Base-by-base conservation (phyloP, 2,329 filamentous ascomycete genomes). In the Trichoderma atroviride region DNA sequence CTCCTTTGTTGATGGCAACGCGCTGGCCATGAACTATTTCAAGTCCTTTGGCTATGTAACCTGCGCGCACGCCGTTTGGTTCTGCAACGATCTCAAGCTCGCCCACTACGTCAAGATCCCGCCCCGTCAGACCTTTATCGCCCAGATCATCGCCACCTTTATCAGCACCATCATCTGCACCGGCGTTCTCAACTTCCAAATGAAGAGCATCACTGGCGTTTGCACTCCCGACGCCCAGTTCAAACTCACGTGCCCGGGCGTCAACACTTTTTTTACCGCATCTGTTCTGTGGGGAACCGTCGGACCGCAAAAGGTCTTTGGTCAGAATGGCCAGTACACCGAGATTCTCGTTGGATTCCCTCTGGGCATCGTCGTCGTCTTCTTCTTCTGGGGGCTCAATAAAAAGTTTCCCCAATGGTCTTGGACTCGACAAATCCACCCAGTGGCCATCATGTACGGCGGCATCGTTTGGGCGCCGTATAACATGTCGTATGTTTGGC, bases 51-150 rank as follows among this genome's bases (percentile, higher is more conserved):
- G 83, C 56, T 83, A 83, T 63, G 81, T 84, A 16, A 84, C 83
- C 0, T 84, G 83, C 63, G 82, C 83, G 0, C 83, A 86, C 71
- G 83, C 84, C n/a, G 78, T 87, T 27, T 80, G 80, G 75, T 87
- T 86, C 74, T 82, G 79, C 69, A 82, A 82, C 72, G 83, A 83
- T 71, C 75, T 83, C 43, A 85, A 85, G 75, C 81, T 85, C 16
- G 83, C 83, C 10, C 83, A 85, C 71, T 88, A 88, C 76, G 83
- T 87, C 78, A 88, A 88, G 79, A 87, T 89, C 22, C 87, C 88
- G 5, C 88, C 88, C 0, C 83, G 85, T 13, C 83, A 88, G 35
- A 86, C 87, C 4, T 90, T 89, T 72, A 78, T 81, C 27, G 87
- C 86, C 0, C 87, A 89, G 76, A 86, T 89, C 74, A 79, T 85